Evolutionary conservation across 371 early-diverging fungal species (phyloP), one percentile per base, ranked within the genome.

Genomic region (Rhizomucor pusillus): DNA sequence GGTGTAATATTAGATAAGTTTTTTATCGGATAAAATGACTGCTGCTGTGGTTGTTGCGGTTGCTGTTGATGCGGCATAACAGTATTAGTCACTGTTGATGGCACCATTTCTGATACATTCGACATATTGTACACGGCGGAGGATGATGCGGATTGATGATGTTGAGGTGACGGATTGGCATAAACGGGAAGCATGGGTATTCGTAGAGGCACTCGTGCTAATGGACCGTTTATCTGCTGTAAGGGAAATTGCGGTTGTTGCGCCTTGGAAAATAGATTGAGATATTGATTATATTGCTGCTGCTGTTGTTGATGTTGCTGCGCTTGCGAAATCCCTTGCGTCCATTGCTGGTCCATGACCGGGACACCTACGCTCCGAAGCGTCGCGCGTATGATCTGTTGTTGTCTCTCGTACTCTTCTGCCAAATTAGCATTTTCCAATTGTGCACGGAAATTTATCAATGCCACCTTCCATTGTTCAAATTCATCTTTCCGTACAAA

Each of bases 401-500:
- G 57, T 40, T 65, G 70, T 34, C 52, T 35, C 44, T 65, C 61
- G 5, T 46, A 47, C 33, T 64, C 59, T 20, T 54, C 46, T 23
- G 62, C 52, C 11, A 57, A 55, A n/a, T 48, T 55, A 2, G 60
- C 46, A 54, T 16, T 36, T 13, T 54, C 36, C 12, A 29, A 29
- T 7, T 29, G 29, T 29, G 29, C 29, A 29, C 29, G 29, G 29
- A 29, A 29, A 68, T 45, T 59, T 50, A 62, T 65, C 12, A 71
- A 37, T 11, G 66, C 71, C 13, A 61, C 50, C 43, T 69, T 64
- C 77, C 77, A 76, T 14, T 65, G 48, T 47, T 66, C 67, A 46
- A 66, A 87, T 47, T 86, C 85, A 14, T 74, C 71, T 46, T 83
- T 82, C 43, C 74, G 67, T 14, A 87, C 78, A 58, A 73, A 78